Evolutionary conservation across 345 rosid species (phyloP).

Genomic region (Isatis tinctoria): DNA sequence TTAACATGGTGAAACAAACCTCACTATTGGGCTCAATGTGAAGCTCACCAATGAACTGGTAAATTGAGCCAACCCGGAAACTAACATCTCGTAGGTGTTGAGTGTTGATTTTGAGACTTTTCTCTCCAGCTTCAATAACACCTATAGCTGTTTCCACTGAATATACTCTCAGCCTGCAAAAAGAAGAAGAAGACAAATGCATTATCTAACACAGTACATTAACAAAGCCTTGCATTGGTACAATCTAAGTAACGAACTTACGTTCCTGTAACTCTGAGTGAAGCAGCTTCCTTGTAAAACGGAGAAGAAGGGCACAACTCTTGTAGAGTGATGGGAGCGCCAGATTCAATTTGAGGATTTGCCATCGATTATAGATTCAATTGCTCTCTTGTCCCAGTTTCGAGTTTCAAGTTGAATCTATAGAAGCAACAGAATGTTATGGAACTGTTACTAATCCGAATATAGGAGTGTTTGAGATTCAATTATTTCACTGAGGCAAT

Average conservation of each 20-base stretch:
- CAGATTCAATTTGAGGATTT: slow-evolving; percentile 36
- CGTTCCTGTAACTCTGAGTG: slow-evolving; percentile 68
- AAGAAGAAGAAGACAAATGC: not conserved
- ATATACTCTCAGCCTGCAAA: slow-evolving; percentile 53
- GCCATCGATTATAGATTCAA: slow-evolving; percentile 32
- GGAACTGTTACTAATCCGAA: not conserved
- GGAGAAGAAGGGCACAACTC: slow-evolving; percentile 58
- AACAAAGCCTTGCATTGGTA: not conserved
- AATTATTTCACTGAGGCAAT: not conserved
- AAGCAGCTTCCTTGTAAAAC: slow-evolving; percentile 51
- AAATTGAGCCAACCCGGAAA: slow-evolving; percentile 59
- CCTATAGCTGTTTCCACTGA: slow-evolving; percentile 53
- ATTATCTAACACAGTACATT: not conserved
- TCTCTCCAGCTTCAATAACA: slow-evolving; percentile 49
- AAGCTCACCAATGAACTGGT: slow-evolving; percentile 88
- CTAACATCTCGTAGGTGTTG: slow-evolving; percentile 67
- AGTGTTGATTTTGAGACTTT: slow-evolving; percentile 51
- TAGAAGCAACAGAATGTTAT: not conserved
- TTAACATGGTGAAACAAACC: slow-evolving; percentile 33
- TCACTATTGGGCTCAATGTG: slow-evolving; percentile 45
- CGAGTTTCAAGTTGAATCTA: not conserved
- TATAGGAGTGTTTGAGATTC: not conserved
- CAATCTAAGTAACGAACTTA: slow-evolving; percentile 24
- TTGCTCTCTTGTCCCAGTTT: not conserved
- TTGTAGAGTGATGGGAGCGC: slow-evolving; percentile 44